A percentile compares a stretch with the other conserved stretches of the same genome.
These are phyloP conservation scores for Yarrowia sp. DNA, from an alignment of 805 yeast species.

Conservation along the genomic window DNA sequence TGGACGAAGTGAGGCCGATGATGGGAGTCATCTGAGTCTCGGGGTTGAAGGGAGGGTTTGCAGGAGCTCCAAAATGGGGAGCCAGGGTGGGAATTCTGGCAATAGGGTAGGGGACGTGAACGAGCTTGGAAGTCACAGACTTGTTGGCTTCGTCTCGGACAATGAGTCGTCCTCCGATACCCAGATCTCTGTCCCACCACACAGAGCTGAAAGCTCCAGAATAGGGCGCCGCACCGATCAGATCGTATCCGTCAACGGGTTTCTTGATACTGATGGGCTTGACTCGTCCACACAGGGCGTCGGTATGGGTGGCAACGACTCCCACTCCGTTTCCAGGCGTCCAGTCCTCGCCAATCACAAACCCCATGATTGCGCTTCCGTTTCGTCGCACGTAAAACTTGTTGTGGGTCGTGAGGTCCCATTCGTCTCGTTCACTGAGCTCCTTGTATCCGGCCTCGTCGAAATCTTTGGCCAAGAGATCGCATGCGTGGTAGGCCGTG, in stretches of 20 bases:
- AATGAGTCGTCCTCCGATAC: constrained; percentile 77
- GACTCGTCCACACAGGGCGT: constrained; percentile 67
- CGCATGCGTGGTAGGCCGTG: constrained; percentile 75
- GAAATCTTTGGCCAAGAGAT: constrained; percentile 57
- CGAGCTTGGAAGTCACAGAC: constrained; percentile 50
- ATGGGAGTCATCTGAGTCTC: constrained; percentile 87
- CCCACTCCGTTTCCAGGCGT: constrained; percentile 63
- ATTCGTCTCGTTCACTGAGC: constrained; percentile 66
- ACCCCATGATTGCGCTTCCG: constrained; percentile 71
- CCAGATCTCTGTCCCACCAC: constrained; percentile 87
- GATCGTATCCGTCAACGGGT: constrained; percentile 71
- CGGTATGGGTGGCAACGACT: constrained; percentile 72
- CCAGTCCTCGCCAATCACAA: constrained; percentile 71
- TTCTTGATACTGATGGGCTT: constrained; percentile 71
- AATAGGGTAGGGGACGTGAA: constrained; percentile 54
- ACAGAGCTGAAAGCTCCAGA: constrained; percentile 68
- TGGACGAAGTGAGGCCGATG: constrained; percentile 59
- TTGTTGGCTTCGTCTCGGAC: constrained; percentile 52
- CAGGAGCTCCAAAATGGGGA: constrained; percentile 80
- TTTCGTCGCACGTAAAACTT: constrained; percentile 66
- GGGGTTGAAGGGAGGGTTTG: constrained; percentile 72
- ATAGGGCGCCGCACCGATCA: constrained; percentile 81
- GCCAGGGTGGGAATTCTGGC: constrained; percentile 87
- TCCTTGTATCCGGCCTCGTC: constrained; percentile 67
- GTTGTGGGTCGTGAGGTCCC: constrained; percentile 61